Evolutionary conservation across 805 yeast genomes (phyloP).

Genomic region (Yarrowia yakushimensis): DNA sequence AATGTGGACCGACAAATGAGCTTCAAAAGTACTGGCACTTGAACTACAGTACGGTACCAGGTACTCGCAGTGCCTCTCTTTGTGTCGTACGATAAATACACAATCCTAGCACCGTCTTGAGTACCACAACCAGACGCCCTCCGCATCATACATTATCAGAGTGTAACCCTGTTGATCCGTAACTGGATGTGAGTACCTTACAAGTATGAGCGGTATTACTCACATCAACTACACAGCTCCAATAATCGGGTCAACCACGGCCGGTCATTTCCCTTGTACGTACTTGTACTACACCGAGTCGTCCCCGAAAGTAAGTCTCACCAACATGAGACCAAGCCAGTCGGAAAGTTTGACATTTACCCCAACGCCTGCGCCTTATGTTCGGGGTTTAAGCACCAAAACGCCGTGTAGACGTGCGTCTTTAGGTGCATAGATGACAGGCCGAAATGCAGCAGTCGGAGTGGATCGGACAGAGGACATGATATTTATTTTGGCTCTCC

Average conservation of each 20-base stretch:
- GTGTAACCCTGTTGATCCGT: not conserved
- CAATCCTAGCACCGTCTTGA: too few species aligned
- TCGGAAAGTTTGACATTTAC: slow-evolving; percentile 14
- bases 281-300: not conserved
- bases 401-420: slow-evolving; percentile 7
- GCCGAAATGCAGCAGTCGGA: too few species aligned
- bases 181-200: not conserved
- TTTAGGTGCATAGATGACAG: not conserved
- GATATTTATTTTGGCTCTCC: too few species aligned
- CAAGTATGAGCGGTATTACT: too few species aligned
- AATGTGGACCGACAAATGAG: not conserved
- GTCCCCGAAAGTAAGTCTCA: not conserved
- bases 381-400: slow-evolving; percentile 8
- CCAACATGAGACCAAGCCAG: not conserved
- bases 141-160: not conserved
- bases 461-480: too few species aligned
- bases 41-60: too few species aligned
- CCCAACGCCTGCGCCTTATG: slow-evolving; percentile 17
- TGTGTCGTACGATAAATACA: too few species aligned
- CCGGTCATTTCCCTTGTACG: too few species aligned
- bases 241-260: too few species aligned
- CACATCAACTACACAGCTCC: too few species aligned
- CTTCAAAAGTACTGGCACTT: too few species aligned
- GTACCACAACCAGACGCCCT: not conserved
- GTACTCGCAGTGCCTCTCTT: not conserved